Evolutionary conservation across 2,329 filamentous ascomycete species (phyloP), one percentile per base, ranked within the genome.

Genomic region (Paramyrothecium sp.): DNA sequence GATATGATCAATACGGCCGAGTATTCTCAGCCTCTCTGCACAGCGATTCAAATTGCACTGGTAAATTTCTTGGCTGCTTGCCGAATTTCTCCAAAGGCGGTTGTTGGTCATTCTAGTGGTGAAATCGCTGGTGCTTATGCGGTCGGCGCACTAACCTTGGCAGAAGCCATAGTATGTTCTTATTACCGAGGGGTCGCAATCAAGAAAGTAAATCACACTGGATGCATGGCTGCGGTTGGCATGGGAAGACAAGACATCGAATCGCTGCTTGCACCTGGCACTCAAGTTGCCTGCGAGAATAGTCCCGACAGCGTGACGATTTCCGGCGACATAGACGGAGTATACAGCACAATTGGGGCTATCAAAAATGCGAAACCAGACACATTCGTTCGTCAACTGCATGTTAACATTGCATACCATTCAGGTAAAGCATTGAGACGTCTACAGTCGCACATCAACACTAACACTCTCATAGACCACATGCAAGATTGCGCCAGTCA

Each of bases 41-140:
- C 73, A 13, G 70, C 71, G 1, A 30, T 77, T 5, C 75, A 77
- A 56, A 57, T 78, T n/a, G 73, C 60, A 22, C 56, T 77, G 2
- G 62, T 75, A 0, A 60, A 66, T n/a, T 59, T 75, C 1, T 63
- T 73, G 51, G 57, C 56, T 23, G 56, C 60, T 21, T 71, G 68
- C 59, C 63, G 61, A 8, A 54, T 73, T 10, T 51, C 34, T 7
- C 69, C 70, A 7, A 23, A 57, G 8, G 58, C 59, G 11, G 68
- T 70, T 3, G 61, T 65, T 3, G 70, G 72, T 0, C 72, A 74
- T 51, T 72, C 69, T 2, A 69, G 65, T 34, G 72, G 72, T 3
- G 72, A 74, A 58, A 74, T 73, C 38, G 69, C 67, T 11, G 72
- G 71, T 33, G 72, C 70, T 11, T 73, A 65, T 57, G 56, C 69